Evolutionary conservation across 2,329 filamentous ascomycete species (phyloP), one percentile per base, ranked within the genome.

Genomic region (Teratosphaeria viscida): DNA sequence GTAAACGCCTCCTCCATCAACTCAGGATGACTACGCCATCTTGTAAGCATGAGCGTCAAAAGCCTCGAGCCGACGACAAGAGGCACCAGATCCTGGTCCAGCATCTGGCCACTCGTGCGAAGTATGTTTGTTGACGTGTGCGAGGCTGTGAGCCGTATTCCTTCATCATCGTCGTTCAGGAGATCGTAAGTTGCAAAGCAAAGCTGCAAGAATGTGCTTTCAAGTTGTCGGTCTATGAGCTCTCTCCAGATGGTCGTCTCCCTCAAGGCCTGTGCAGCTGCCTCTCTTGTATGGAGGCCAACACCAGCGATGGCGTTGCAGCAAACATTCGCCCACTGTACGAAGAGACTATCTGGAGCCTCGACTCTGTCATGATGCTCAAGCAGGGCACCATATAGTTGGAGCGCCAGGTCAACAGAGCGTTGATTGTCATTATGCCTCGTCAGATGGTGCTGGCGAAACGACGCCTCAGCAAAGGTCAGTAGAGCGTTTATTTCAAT

Each of bases 81-180:
- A 0, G 82, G 79, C 2, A 80, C 77, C 1, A 79, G 66, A 5
- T 73, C 67, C 63, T 55, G 35, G 32, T 64, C 5, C 7, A 86
- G 65, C 27, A 88, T 71, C 26, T 68, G 70, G 5, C 74, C 70
- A 0, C 80, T 77, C 1, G 82, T 79, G 0, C 66, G 61, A 49
- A 49, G 43, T n/a, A 49, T 23, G 43, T 49, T 49, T 19, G 43
- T 49, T 29, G 23, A 34, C 1, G 19, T n/a, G 14, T 47, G 32
- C 2, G 85, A 82, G 7, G 86, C 87, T 0, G 82, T 72, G 37
- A 86, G 82, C 53, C 92, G 84, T 63, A 96, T 82, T 60, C 96
- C 91, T 62, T 96, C 90, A 69, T 97, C 92, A 70, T 97, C 92
- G 70, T 97, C 94, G 69, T 89, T 88, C 4, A 95, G 79, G 54